Conservation (phyloP, 805 yeast genomes). For the Metschnikowia hibisci region DNA sequence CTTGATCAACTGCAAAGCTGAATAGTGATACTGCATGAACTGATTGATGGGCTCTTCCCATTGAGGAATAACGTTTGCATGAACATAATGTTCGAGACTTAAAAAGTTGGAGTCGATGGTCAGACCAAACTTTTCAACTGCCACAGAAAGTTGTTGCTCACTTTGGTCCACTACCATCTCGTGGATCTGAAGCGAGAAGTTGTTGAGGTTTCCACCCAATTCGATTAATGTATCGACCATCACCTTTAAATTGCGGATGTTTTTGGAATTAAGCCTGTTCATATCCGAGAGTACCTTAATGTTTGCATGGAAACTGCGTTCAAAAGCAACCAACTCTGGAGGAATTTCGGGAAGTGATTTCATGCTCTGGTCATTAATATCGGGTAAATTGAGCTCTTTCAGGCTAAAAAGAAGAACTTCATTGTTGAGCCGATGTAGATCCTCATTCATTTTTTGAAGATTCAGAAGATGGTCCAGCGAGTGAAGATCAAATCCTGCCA, state of each 20-base stretch:
- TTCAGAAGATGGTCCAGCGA: constrained; percentile 28
- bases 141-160: constrained; percentile 25
- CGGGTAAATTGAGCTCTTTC: constrained; percentile 17
- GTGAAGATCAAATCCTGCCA: constrained; percentile 35
- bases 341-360: constrained; percentile 23
- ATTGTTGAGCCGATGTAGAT: constrained; percentile 29
- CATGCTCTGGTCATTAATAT: constrained; percentile 14
- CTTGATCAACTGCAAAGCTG: constrained; percentile 42
- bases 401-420: constrained; percentile 30
- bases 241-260: constrained; percentile 37
- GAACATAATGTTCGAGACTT: constrained; percentile 43
- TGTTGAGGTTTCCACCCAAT: constrained; percentile 55
- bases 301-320: constrained; percentile 30
- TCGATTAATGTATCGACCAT: constrained; percentile 42
- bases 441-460: constrained; percentile 34
- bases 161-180: constrained; percentile 19
- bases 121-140: constrained; percentile 51
- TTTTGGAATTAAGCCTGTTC: constrained; percentile 34
- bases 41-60: constrained; percentile 53
- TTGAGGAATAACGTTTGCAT: constrained; percentile 33
- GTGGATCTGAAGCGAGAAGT: constrained; percentile 47
- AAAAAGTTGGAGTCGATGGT: constrained; percentile 48
- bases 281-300: constrained; percentile 32
- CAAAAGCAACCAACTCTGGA: constrained; percentile 28
- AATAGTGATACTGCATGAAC: constrained; percentile 40